A percentile compares a stretch with the other conserved stretches of the same genome.
Evolutionary conservation across 2,329 filamentous ascomycete species (phyloP).

Genomic region (Stagonosporopsis rhizophila): DNA sequence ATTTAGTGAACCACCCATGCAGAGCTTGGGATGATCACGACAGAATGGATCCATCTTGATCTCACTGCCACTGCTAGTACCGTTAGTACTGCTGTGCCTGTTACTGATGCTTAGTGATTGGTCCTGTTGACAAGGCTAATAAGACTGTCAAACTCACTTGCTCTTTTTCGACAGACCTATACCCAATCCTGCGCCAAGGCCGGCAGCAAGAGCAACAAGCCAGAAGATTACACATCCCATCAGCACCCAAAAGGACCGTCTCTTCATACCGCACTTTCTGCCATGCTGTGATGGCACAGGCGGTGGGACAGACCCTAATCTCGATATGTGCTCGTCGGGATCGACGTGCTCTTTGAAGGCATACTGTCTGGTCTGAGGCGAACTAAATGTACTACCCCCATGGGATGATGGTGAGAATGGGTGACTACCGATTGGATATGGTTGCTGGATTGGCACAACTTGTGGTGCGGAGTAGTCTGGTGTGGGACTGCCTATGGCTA

Average conservation of each 20-base stretch:
- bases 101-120: conserved; percentile 1
- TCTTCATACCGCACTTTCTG: conserved; percentile 37
- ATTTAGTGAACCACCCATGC: conserved; percentile 51
- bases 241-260: conserved; percentile 32
- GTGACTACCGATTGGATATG: conserved; percentile 22
- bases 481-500: conserved; percentile 18
- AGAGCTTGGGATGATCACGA: conserved; percentile 35
- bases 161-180: conserved; percentile 35
- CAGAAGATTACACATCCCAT: conserved; percentile 34
- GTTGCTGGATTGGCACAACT: conserved; percentile 27
- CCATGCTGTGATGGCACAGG: conserved; percentile 28
- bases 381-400: conserved; percentile 25
- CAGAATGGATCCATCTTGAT: conserved; percentile 32
- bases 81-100: too few species aligned
- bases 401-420: conserved; percentile 28
- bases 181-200: conserved; percentile 48
- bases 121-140: not conserved
- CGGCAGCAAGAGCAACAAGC: conserved; percentile 45
- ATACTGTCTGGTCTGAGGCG: conserved; percentile 28
- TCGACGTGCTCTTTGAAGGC: conserved; percentile 37
- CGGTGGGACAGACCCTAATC: conserved; percentile 21
- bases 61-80: conserved; percentile 8
- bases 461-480: conserved; percentile 35
- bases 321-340: conserved; percentile 20
- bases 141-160: conserved; percentile 25